Evolutionary conservation across 2,329 filamentous ascomycete species (phyloP), one percentile per base, ranked within the genome.

Genomic region (Fusarium palustre): DNA sequence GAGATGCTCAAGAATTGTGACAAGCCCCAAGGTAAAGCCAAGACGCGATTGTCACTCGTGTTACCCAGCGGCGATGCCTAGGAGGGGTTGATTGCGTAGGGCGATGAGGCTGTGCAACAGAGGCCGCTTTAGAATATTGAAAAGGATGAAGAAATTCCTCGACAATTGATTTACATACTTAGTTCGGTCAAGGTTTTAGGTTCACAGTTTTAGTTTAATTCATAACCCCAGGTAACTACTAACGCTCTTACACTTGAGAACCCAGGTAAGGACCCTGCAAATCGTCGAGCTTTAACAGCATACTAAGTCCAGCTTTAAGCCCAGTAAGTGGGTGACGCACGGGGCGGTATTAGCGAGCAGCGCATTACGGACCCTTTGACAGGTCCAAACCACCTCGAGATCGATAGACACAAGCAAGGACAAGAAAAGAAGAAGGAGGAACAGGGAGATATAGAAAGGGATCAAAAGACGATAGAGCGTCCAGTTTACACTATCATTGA

Each of bases 1-100:
- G 28, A 31, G 7, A 31, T 33, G 10, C 30, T 39, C 10, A 24
- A 20, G 9, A 46, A 48, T 63, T 49, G 48, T 64, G 49, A 57
- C 31, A 63, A 64, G 38, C 33, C 36, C 38, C 47, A 46, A 54
- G 50, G 33, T 39, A 39, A 55, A 63, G 66, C 66, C 66, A 68
- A 69, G 66, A 49, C 46, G 39, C 34, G 41, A 58, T 36, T 55
- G 68, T 70, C 68, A 70, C 70, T 64, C 70, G 59, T 48, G 33
- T 38, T 55, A 46, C 43, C n/a, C 36, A 34, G 52, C 24, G 50
- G 55, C 36, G 41, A 53, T 25, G 18, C 36, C 41, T 39, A 47
- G 63, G 69, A 73, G 66, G 72, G 72, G 71, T 66, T 66, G 72
- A 72, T 74, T 74, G 72, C 72, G 72, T 74, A 73, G 72, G 60